Evolutionary conservation across 2,329 filamentous ascomycete species (phyloP), one percentile per base, ranked within the genome.

Genomic region (Ceratocystis cubensis): DNA sequence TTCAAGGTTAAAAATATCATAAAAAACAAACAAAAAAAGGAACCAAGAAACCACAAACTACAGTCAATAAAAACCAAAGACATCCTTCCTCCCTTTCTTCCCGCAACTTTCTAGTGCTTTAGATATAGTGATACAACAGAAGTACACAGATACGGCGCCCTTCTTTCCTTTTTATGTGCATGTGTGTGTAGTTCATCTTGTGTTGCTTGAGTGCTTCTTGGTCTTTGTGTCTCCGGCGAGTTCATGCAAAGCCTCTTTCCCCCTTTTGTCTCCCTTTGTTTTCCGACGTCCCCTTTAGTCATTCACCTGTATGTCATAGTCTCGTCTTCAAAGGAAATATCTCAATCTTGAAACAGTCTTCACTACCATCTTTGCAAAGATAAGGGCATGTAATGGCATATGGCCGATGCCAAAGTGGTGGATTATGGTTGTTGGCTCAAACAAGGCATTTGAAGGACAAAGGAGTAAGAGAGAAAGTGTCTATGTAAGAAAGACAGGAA

Each of bases 91-190:
- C 50, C 33, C 20, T 13, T 41, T 57, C 37, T 25, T 20, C 45
- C 37, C 48, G 8, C 53, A 57, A 30, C 28, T 57, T 41, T 41
- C 53, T 57, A 57, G n/a, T n/a, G 37, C 20, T 28, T 65, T 65
- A 25, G 48, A 56, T 57, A 25, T 65, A 50, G 37, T 63, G 61
- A 63, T 41, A 63, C 41, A 57, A 57, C 53, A 57, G 28, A 57
- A 57, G 53, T 57, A 63, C 61, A 46, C 22, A 63, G 46, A 5
- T 28, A 63, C 25, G 17, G 41, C 37, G 41, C 25, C 22, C 25
- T 63, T 17, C 46, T 57, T 53, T 46, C 8, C 22, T 45, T 45
- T 46, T 45, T 28, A 41, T 41, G 37, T 15, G 37, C 37, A 15
- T 41, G 37, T 41, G 37, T 41, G 37, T 13, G 13, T 41, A 13